Percentiles rank a stretch among this genome's conserved stretches.
Evolutionary conservation across 2,329 filamentous ascomycete species (phyloP).

Genomic region (Periconia sp.): DNA sequence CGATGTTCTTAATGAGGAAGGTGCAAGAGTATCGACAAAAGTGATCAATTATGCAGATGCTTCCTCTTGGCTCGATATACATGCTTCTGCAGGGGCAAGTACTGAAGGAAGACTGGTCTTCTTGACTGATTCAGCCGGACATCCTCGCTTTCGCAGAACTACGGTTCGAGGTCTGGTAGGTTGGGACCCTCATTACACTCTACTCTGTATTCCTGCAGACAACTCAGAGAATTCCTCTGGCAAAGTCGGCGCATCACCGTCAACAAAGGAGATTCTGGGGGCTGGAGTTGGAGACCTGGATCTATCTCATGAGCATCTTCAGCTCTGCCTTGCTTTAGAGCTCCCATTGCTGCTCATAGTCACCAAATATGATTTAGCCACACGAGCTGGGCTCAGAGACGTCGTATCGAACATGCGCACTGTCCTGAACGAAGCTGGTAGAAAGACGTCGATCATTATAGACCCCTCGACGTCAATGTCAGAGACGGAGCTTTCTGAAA

Average conservation of each 20-base stretch:
- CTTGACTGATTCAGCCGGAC: conserved; percentile 87
- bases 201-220: conserved; percentile 84
- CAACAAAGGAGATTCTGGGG: conserved; percentile 55
- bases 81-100: conserved; percentile 71
- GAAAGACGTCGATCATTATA: conserved; percentile 70
- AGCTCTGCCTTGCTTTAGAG: conserved; percentile 78
- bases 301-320: conserved; percentile 76
- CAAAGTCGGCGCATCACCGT: conserved; percentile 50
- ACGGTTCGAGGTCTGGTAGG: conserved; percentile 88
- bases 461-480: conserved; percentile 25
- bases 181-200: conserved; percentile 92
- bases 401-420: conserved; percentile 71
- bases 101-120: conserved; percentile 77
- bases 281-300: conserved; percentile 63
- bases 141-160: conserved; percentile 85
- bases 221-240: conserved; percentile 58
- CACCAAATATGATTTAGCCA: conserved; percentile 88
- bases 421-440: conserved; percentile 72
- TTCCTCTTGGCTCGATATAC: conserved; percentile 92
- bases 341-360: conserved; percentile 80
- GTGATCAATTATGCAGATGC: conserved; percentile 88
- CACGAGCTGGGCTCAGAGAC: conserved; percentile 68
- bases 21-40: conserved; percentile 25
- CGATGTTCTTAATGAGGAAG: conserved; percentile 25
- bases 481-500: conserved; percentile 53